Evolutionary conservation across 495 filamentous ascomycete genomes (phyloP).

Genomic region (Talaromyces borbonicus): DNA sequence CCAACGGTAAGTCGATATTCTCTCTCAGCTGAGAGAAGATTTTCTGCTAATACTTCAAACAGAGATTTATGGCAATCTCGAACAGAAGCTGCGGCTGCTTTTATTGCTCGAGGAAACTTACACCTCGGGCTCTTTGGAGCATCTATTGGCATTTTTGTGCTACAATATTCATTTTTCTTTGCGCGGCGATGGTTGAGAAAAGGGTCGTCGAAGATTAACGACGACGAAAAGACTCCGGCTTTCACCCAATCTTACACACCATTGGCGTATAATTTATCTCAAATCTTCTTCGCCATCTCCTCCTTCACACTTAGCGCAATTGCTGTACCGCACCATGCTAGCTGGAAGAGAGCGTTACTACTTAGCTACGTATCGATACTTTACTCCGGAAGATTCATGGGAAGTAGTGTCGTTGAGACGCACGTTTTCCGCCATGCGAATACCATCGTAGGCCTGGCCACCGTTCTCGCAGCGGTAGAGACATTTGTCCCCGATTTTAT

Average conservation of each 20-base stretch:
- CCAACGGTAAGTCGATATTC: not conserved
- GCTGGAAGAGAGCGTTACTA: conserved; percentile 12
- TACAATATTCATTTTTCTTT: not conserved
- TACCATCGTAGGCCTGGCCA: conserved; percentile 5
- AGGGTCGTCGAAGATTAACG: not conserved
- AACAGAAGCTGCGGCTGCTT: conserved; percentile 10
- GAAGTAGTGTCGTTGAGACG: not conserved
- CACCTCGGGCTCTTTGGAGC: conserved; percentile 9
- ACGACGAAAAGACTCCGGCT: not conserved
- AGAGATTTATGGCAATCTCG: conserved; percentile 15
- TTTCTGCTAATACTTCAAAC: not conserved
- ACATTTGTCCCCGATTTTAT: conserved; percentile 13
- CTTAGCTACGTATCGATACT: conserved; percentile 14
- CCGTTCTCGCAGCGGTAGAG: conserved; percentile 11
- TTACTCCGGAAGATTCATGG: conserved; percentile 9
- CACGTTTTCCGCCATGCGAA: conserved; percentile 15
- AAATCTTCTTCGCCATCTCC: conserved; percentile 10
- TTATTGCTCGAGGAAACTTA: conserved; percentile 13
- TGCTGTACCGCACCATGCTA: not conserved
- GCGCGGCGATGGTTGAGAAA: not conserved
- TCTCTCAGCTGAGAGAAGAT: not conserved
- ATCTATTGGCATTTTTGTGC: conserved; percentile 9
- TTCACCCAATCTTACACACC: conserved; percentile 3
- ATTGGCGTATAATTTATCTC: conserved; percentile 11
- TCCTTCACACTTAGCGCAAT: conserved; percentile 13